Base-by-base conservation (phyloP, 164 flowering plant species). In the Chimonanthus praecox region DNA sequence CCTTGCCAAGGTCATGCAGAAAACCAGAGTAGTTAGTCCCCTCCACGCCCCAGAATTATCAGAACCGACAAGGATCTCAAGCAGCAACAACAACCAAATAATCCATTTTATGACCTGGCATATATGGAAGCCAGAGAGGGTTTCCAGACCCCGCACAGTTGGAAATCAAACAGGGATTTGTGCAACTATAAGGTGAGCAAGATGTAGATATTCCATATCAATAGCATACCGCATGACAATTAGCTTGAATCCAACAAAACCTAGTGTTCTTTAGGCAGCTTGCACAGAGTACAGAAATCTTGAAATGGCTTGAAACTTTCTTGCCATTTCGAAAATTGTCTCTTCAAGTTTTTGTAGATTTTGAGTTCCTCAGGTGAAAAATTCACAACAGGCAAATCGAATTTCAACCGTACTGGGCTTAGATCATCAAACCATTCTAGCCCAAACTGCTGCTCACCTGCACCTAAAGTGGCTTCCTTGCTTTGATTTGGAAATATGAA, bases 391-490 rank as follows among this genome's bases (percentile, higher is more conserved):
- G 66, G 48, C 72, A 68, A 75, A 76, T 82, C 83, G 80, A 85
- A 90, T 54, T 84, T 86, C 87, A 92, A 68, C 64, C 81, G 78
- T 11, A 88, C 60, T 1, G 97, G 89, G 74, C 89, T 87, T 3
- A 91, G 80, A 51, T 82, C 86, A 85, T 88, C 90, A 74, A 90
- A 87, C 54, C 83, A 2, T 69, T 90, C 87, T 49, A 72, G 67
- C 11, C 81, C 88, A 46, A 44, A 74, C 7, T 44, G n/a, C 7
- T 78, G 83, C 69, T 33, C 21, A 13, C 62, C 71, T 18, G 64
- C 77, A 49, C 63, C 50, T 48, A 75, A 58, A 63, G 11, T 48
- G 70, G 49, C 8, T 68, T 63, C 44, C 75, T 76, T 81, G 72
- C 49, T 72, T 7, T 50, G 67, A 68, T 68, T 61, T 75, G 80